Percentiles rank a stretch among this genome's conserved stretches.
Conservation (phyloP, 805 yeast species). For the Metschnikowia cerradonensis region DNA sequence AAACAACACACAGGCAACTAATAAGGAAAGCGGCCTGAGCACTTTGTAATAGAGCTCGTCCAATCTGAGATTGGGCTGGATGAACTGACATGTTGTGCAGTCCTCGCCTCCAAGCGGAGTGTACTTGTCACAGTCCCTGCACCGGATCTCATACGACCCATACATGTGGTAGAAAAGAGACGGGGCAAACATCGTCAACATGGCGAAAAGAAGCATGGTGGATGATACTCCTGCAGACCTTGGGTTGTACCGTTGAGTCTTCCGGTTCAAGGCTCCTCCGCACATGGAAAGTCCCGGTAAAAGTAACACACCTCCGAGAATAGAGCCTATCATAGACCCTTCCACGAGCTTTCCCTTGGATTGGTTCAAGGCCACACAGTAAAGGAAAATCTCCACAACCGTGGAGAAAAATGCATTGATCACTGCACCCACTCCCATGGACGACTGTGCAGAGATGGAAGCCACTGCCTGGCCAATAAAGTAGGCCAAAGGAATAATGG, state of each 20-base stretch:
- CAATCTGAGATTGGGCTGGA: constrained; percentile 69
- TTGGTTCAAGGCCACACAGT: constrained; percentile 85
- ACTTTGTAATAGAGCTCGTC: constrained; percentile 62
- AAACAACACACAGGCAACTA: constrained; percentile 78
- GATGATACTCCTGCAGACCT: constrained; percentile 96
- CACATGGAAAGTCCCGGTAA: constrained; percentile 96
- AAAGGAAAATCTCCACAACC: constrained; percentile 85
- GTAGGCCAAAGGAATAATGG: constrained; percentile 91
- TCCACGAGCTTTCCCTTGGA: constrained; percentile 87
- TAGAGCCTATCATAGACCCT: constrained; percentile 92
- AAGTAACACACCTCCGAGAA: constrained; percentile 84
- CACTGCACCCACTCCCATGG: constrained; percentile 98
- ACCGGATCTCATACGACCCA: constrained; percentile 77
- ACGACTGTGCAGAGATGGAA: constrained; percentile 94
- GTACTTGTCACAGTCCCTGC: constrained; percentile 48
- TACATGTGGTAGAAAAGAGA: constrained; percentile 85
- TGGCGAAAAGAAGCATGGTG: constrained; percentile 88
- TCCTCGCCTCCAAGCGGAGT: constrained; percentile 23
- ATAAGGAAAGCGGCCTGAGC: constrained; percentile 76
- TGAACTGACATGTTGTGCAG: constrained; percentile 71
- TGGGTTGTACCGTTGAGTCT: constrained; percentile 94
- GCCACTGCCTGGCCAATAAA: constrained; percentile 99
- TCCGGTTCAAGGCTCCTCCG: constrained; percentile 89
- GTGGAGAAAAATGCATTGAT: constrained; percentile 97
- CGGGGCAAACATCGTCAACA: constrained; percentile 89